These are phyloP conservation scores for Amylostereum chailletii DNA, from an alignment of 1,284 basidiomycete species.

Conservation along the genomic window DNA sequence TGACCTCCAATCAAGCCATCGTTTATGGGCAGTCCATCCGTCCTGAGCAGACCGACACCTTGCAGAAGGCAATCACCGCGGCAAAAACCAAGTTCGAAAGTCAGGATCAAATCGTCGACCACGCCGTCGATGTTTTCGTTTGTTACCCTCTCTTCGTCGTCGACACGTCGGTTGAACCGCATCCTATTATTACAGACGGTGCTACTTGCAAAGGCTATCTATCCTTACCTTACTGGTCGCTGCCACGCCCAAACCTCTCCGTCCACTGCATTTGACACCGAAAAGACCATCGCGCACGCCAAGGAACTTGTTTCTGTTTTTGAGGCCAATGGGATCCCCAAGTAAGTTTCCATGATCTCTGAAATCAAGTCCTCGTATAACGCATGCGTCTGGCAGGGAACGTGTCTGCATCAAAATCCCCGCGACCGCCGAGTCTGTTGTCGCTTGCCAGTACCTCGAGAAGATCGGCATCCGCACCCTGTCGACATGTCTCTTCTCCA, in stretches of 20 bases:
- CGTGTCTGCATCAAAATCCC: slow-evolving; percentile 46
- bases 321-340: slow-evolving; percentile 33
- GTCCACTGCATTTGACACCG: slow-evolving; percentile 31
- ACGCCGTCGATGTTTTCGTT: slow-evolving; percentile 34
- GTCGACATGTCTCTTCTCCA: slow-evolving; percentile 37
- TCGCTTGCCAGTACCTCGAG: slow-evolving; percentile 35
- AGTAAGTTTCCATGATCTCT: slow-evolving; percentile 17
- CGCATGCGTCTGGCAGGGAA: slow-evolving; percentile 17
- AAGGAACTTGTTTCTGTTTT: slow-evolving; percentile 33
- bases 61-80: slow-evolving; percentile 28
- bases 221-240: slow-evolving; percentile 35
- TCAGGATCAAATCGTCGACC: slow-evolving; percentile 23
- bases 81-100: slow-evolving; percentile 11
- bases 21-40: slow-evolving; percentile 27
- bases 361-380: no score
- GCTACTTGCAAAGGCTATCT: slow-evolving; percentile 34
- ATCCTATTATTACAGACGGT: slow-evolving; percentile 26
- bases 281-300: slow-evolving; percentile 36
- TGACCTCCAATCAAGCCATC: slow-evolving; percentile 46
- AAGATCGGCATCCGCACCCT: slow-evolving; percentile 35
- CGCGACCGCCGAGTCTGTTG: slow-evolving; percentile 33
- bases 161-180: not conserved
- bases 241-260: slow-evolving; percentile 40
- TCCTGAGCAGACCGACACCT: slow-evolving; percentile 24
- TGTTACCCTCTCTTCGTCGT: slow-evolving; percentile 1